Base-by-base conservation (phyloP, 805 yeast species). In the Candida taoyuanica region DNA sequence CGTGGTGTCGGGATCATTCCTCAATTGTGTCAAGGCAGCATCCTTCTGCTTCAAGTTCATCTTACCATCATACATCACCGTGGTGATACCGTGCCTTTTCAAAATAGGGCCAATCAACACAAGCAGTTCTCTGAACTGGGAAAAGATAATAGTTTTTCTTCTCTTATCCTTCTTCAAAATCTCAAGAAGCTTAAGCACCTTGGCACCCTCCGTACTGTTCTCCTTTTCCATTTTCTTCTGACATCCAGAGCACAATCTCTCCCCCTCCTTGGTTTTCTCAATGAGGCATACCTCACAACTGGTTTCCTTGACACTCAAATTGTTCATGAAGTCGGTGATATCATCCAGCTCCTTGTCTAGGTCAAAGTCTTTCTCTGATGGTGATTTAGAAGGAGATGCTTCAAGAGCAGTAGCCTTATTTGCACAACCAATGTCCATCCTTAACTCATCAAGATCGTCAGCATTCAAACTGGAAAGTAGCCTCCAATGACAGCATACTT, bases 81-180 rank as follows among this genome's bases (percentile, higher is more conserved):
- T 60, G 21, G 44, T 44, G 34, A 65, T 49, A 7, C 65, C 65
- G 16, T 58, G 52, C 7, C 46, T 46, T 8, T 46, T 40, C 19
- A 70, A 49, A 29, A 50, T 44, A 0, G 57, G 56, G 16, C 44
- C 62, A 5, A 67, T 17, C 13, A 58, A 33, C 5, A 52, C 51
- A 23, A 70, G 53, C 54, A 67, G 49, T 7, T 58, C 44, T 24
- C 65, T 60, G 40, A 68, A 70, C 36, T 66, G 68, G 7, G 76
- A 70, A 44, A 70, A 70, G 2, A 70, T 52, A 34, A 71, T 70
- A 3, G 74, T 68, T 42, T 70, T 68, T 17, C 73, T 60, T 12
- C 29, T 34, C 12, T 54, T 50, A 16, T 65, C 65, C 17, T 49
- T 39, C 18, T 43, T 37, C 33, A 72, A 47, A 5, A 71, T 56